Conservation (phyloP, 176 grass and related monocot genomes). For the Olyra latifolia region DNA sequence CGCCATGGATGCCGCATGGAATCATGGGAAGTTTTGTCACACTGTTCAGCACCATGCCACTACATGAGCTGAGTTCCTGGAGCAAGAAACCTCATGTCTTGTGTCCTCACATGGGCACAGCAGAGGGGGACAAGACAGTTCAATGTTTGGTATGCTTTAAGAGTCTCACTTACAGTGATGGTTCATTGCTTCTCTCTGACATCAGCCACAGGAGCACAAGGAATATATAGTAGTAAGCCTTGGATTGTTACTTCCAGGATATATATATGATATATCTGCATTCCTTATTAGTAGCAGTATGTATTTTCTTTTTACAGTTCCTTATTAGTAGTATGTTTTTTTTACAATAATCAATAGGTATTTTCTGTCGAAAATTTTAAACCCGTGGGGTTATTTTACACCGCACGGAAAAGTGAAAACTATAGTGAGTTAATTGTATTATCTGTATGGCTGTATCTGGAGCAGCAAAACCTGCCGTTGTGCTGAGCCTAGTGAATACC, state of each 20-base stretch:
- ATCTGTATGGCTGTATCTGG: conserved; percentile 19
- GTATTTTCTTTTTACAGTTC: conserved; percentile 16
- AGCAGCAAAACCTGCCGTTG: neutral
- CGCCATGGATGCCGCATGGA: conserved; percentile 54
- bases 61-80: conserved; percentile 20
- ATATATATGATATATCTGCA: neutral
- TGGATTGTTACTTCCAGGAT: neutral
- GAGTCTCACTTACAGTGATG: neutral
- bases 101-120: conserved; percentile 26
- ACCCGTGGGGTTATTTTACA: neutral
- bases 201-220: conserved; percentile 17
- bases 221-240: neutral
- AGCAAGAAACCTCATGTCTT: conserved; percentile 20
- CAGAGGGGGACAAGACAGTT: conserved; percentile 24
- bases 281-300: conserved; percentile 23
- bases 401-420: neutral
- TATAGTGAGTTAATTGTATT: conserved; percentile 24
- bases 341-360: conserved; percentile 35
- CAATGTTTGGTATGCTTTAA: conserved; percentile 24
- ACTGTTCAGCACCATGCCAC: neutral
- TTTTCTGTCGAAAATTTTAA: conserved; percentile 1
- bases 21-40: conserved; percentile 49
- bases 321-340: conserved; percentile 3
- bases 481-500: neutral
- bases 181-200: neutral